Conservation (phyloP, 805 yeast genomes). For the Metschnikowia colocasiae region DNA sequence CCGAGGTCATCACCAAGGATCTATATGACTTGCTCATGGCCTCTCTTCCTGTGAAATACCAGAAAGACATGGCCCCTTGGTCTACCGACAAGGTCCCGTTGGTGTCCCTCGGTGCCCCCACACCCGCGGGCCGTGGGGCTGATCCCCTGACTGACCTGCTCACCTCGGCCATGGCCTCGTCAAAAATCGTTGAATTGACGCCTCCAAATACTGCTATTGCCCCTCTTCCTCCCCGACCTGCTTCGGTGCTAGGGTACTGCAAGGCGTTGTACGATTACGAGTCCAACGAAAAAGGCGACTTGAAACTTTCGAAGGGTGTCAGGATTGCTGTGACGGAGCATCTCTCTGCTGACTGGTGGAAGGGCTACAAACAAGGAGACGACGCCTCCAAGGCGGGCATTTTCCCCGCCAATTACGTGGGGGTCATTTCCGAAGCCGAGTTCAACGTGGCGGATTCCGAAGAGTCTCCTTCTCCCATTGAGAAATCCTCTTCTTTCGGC, state of each 20-base stretch:
- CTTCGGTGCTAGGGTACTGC: conserved; percentile 32
- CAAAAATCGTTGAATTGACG: conserved; percentile 7
- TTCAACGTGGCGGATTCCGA: conserved; percentile 22
- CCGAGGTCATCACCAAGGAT: conserved; percentile 61
- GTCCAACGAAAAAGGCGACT: conserved; percentile 75
- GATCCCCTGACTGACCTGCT: neutral
- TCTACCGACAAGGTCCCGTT: conserved; percentile 33
- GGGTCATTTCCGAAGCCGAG: conserved; percentile 33
- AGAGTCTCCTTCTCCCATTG: conserved; percentile 10
- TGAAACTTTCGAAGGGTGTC: conserved; percentile 62
- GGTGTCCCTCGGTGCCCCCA: neutral
- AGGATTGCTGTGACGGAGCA: conserved; percentile 67
- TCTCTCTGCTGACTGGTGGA: conserved; percentile 88
- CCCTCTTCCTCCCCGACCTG: conserved; percentile 16
- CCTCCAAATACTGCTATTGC: conserved; percentile 7
- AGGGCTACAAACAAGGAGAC: conserved; percentile 51
- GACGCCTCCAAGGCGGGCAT: conserved; percentile 58
- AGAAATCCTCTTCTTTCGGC: neutral
- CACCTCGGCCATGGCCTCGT: conserved; percentile 6
- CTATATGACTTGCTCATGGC: conserved; percentile 48
- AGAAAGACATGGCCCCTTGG: conserved; percentile 48
- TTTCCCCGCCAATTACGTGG: conserved; percentile 87
- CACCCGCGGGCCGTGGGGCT: neutral
- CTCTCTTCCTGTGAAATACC: conserved; percentile 57
- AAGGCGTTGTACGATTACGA: conserved; percentile 73